Conservation (phyloP, 129 eudicot species). For the Centella asiatica region DNA sequence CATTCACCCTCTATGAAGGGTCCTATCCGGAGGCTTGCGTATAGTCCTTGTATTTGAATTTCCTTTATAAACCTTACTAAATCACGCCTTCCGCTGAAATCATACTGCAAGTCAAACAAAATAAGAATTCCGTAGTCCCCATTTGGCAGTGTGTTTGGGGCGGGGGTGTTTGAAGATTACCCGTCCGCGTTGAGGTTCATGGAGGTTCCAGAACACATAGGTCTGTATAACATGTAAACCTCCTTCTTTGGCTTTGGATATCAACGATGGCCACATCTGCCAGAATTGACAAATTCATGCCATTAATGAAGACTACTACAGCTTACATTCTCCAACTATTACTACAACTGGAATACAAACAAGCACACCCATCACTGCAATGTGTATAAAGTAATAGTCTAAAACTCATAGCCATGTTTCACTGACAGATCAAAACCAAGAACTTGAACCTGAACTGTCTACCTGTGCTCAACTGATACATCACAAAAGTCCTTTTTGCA, state of each 20-base stretch:
- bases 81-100: slow-evolving; percentile 65
- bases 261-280: slow-evolving; percentile 95
- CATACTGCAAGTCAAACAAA: slow-evolving; percentile 39
- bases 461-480: too few relatives aligned
- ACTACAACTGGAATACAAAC: not conserved
- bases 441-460: too few relatives aligned
- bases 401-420: too few relatives aligned
- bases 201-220: slow-evolving; percentile 88
- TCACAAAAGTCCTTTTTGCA: too few relatives aligned
- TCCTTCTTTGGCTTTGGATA: slow-evolving; percentile 76
- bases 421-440: too few relatives aligned
- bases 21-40: slow-evolving; percentile 72
- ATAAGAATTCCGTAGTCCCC: too few relatives aligned
- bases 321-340: not conserved
- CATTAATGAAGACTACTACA: not conserved
- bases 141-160: too few relatives aligned
- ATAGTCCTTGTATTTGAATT: slow-evolving; percentile 82
- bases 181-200: slow-evolving; percentile 91
- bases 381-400: too few relatives aligned
- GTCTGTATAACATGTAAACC: slow-evolving; percentile 81
- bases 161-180: slow-evolving; percentile 22
- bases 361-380: too few relatives aligned
- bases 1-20: slow-evolving; percentile 89
- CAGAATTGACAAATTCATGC: not conserved
- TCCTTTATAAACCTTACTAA: slow-evolving; percentile 69